Evolutionary conservation across 768 basidiomycete species (phyloP).

Genomic region (Chiua virens): DNA sequence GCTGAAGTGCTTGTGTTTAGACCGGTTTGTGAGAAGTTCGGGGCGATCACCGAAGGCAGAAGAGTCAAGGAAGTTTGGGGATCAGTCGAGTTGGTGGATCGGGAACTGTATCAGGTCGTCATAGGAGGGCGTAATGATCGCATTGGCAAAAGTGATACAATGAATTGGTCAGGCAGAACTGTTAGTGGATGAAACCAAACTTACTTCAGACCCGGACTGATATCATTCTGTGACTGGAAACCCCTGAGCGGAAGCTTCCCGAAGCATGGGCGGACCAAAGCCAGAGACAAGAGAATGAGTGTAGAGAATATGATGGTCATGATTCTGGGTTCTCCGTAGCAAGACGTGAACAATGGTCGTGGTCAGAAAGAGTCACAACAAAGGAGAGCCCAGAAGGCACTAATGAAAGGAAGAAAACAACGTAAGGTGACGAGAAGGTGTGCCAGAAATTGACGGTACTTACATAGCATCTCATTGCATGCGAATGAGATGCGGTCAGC

Average conservation of each 20-base stretch:
- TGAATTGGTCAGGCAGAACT: background rate
- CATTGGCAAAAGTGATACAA: constrained; percentile 20
- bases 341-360: too few species aligned
- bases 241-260: constrained; percentile 26
- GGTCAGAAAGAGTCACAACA: too few species aligned
- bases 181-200: constrained; percentile 6
- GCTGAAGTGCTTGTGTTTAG: constrained; percentile 27
- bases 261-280: constrained; percentile 37
- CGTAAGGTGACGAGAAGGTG: too few species aligned
- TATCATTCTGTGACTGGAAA: constrained; percentile 39
- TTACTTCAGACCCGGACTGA: constrained; percentile 42
- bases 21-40: constrained; percentile 59
- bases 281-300: constrained; percentile 20
- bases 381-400: too few species aligned
- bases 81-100: constrained; percentile 16
- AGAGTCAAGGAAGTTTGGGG: constrained; percentile 38
- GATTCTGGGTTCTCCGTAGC: too few species aligned
- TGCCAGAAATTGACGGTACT: too few species aligned
- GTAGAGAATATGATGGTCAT: too few species aligned
- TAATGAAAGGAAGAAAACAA: too few species aligned
- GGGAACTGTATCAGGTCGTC: constrained; percentile 7
- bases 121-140: constrained; percentile 14
- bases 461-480: too few species aligned
- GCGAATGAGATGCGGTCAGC: too few species aligned
- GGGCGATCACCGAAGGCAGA: constrained; percentile 49